phyloP scores from a whole-genome alignment of 352 stramenopile species.

The Peronospora belbahrii region DNA sequence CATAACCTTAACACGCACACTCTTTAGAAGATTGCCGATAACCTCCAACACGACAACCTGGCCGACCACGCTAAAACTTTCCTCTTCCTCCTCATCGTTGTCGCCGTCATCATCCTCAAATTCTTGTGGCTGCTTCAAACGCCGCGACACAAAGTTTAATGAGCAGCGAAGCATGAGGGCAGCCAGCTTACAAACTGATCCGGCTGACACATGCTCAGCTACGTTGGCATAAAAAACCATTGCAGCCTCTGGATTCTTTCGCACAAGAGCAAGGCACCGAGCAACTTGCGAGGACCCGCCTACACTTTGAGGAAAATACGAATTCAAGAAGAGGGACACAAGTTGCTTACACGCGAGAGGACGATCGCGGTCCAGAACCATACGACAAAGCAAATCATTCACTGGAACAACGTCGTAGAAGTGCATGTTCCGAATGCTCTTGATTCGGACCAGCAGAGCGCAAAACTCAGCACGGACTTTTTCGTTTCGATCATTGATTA shows the following conservation, averaged over 20 bases:
- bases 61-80: slow-evolving; percentile 56
- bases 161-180: slow-evolving; percentile 69
- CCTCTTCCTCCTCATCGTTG: slow-evolving; percentile 57
- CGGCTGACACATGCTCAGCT: slow-evolving; percentile 62
- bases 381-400: slow-evolving; percentile 61
- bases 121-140: slow-evolving; percentile 37
- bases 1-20: slow-evolving; percentile 63
- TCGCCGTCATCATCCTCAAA: slow-evolving; percentile 41
- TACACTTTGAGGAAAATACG: slow-evolving; percentile 81
- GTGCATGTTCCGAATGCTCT: slow-evolving; percentile 81
- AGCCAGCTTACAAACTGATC: slow-evolving; percentile 75
- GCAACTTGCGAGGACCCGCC: slow-evolving; percentile 75
- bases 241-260: slow-evolving; percentile 72
- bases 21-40: slow-evolving; percentile 65
- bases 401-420: slow-evolving; percentile 84
- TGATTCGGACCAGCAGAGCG: slow-evolving; percentile 74
- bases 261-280: slow-evolving; percentile 67
- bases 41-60: slow-evolving; percentile 73
- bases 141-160: slow-evolving; percentile 66
- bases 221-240: slow-evolving; percentile 82
- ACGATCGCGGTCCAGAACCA: slow-evolving; percentile 58
- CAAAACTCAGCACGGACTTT: slow-evolving; percentile 74
- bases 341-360: slow-evolving; percentile 64
- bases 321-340: slow-evolving; percentile 78
- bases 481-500: slow-evolving; percentile 83